Evolutionary conservation across 768 basidiomycete species (phyloP), one percentile per base, ranked within the genome.

Genomic region (Kondoa subrosea): DNA sequence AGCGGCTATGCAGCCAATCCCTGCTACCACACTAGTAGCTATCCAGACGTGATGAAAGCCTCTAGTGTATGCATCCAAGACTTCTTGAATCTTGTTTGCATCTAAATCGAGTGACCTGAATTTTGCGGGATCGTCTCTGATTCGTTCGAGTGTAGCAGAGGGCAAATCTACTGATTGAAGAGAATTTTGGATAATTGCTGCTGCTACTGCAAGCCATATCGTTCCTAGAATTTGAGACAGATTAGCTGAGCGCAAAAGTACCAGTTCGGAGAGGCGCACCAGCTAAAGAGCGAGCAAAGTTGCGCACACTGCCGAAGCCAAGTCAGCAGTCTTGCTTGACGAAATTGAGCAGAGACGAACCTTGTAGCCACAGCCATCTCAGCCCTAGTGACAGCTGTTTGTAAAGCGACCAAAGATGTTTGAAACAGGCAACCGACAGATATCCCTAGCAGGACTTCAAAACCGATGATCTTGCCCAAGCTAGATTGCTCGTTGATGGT

Each of bases 381-480:
- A 50, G 40, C 40, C 21, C 40, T 8, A 8, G 40, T 8, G 40
- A 50, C 40, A 50, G 40, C 40, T 50, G 40, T 50, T 8, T 50
- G 40, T 21, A 50, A 50, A 8, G 40, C 40, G 40, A 50, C 40
- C 40, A 50, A 21, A 8, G 40, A 50, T 8, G 40, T 50, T 21
- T 50, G 40, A 21, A 8, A 50, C 21, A 50, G 21, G 40, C 40
- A 50, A 8, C 68, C 68, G 1, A 27, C 68, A 21, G 66, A 56
- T 12, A 56, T 8, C 1, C 68, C 68, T 4, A 26, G 79, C 0
- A 87, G 74, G 8, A 85, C 68, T 81, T 86, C 84, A 70, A 78
- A 86, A 0, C 85, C 76, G 0, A 85, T 82, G 25, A 86, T 75
- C 1, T 82, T 77, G 0, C 79, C 82, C 64, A 82, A 79, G 0